Evolutionary conservation across 2,329 filamentous ascomycete species (phyloP), one percentile per base, ranked within the genome.

Genomic region (Xylaria sp.): DNA sequence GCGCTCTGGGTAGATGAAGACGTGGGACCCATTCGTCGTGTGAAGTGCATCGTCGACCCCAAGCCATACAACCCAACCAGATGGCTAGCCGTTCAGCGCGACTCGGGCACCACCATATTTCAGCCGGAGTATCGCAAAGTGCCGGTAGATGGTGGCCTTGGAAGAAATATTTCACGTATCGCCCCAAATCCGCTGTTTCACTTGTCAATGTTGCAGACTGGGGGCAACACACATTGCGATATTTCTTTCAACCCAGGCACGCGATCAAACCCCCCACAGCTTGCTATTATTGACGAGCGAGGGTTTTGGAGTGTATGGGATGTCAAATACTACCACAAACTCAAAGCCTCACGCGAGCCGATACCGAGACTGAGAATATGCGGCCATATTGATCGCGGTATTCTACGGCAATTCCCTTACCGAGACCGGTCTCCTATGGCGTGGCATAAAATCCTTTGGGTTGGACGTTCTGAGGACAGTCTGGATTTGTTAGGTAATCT

Each of bases 281-380:
- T 93, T 55, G 88, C 82, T 15, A 79, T 92, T 25, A 79, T 93
- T 17, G 89, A 93, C 69, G 80, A 86, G 54, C 77, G 77, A 35
- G 90, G 89, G 1, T 80, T 78, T 60, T 94, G 90, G 91, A 87
- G 80, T 45, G 74, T 92, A 3, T 92, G 89, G 87, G 82, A 90
- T 63, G 77, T 90, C 23, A 67, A 69, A 12, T 78, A 77, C 57
- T 78, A 77, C 57, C 78, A 71, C 64, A 71, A 73, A 61, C 66
- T 75, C 17, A 71, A 74, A 11, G 71, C 74, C 21, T 74, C 76
- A 19, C 77, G 72, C 31, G 74, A 70, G 8, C 67, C 77, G 33
- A 77, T 69, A 11, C 71, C 76, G 17, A 73, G 72, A 7, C 70
- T 78, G 35, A 70, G 59, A 17, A 74, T 75, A 53, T 78, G 77